phyloP scores from a whole-genome alignment of 2,329 filamentous ascomycete species.

The Calonectria leucothoes region DNA sequence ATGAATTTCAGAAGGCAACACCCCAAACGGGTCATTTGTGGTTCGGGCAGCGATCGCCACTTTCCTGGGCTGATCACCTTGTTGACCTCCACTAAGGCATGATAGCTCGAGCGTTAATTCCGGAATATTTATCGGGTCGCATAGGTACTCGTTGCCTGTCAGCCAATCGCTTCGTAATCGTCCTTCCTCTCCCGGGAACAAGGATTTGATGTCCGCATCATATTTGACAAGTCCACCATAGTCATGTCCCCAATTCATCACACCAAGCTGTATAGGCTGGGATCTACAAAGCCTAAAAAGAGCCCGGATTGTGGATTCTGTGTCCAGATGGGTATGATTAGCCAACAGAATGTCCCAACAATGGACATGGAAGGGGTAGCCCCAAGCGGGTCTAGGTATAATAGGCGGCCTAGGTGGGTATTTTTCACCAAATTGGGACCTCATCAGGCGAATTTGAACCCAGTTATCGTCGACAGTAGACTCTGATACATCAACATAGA shows the following conservation, averaged over 20 bases:
- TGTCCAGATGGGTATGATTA: background rate
- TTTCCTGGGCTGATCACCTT: background rate
- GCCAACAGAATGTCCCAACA: conserved; percentile 16
- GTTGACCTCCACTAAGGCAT: background rate
- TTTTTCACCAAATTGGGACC: background rate
- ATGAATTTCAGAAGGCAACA: conserved; percentile 3
- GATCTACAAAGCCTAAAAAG: conserved; percentile 25
- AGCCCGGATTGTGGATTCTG: background rate
- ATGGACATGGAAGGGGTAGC: conserved; percentile 12
- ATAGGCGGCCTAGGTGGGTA: conserved; percentile 4
- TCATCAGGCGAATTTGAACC: conserved; percentile 11
- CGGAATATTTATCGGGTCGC: conserved; percentile 4
- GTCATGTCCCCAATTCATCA: conserved; percentile 15
- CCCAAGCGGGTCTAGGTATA: conserved; percentile 7
- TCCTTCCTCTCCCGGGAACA: conserved; percentile 18
- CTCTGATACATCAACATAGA: conserved; percentile 13
- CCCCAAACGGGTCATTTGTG: conserved; percentile 2
- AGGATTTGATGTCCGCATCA: background rate
- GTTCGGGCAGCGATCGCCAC: background rate
- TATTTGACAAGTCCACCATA: conserved; percentile 13
- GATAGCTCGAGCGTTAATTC: background rate
- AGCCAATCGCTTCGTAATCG: background rate
- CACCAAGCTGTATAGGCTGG: conserved; percentile 1
- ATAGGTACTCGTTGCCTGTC: background rate
- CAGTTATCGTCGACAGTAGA: conserved; percentile 2